Base-by-base conservation (phyloP, 768 basidiomycete species). In the Amyloporia xantha region DNA sequence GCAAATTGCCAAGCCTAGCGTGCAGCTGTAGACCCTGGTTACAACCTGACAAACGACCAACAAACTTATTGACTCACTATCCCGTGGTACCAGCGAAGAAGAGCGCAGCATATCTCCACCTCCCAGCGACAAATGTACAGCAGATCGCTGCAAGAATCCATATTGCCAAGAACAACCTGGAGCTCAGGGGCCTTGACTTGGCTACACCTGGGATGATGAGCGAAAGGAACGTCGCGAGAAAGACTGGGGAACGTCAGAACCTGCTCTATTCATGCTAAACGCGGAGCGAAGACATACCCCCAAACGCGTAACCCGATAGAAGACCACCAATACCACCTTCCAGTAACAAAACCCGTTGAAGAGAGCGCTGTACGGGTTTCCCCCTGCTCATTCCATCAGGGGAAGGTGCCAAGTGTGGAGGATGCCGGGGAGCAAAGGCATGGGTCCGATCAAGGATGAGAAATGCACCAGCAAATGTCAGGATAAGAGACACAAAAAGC, bases 381-480 rank as follows among this genome's bases (percentile, higher is more conserved):
- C 17, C 41, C 50, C 72, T 66, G 46, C 69, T 65, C 27, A 61
- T 53, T 23, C 42, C 49, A 41, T 51, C 51, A 11, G 54, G 37
- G 45, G 47, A 39, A 41, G 49, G 42, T 17, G 4, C n/a, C 11
- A 44, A 10, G n/a, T n/a, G n/a, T 7, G 51, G 45, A 50, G 26
- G 44, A 40, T 56, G 49, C 6, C 65, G 63, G 28, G 77, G 71
- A 0, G 75, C 67, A 56, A 87, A 84, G 5, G 77, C 73, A 33
- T 81, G 75, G 19, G 83, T 78, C 35, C 85, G 79, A 59, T 86
- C 83, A 42, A 87, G 73, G 15, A 76, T 84, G 19, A 86, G 68
- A 62, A 87, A 86, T 2, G 82, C 73, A n/a, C 84, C 83, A n/a
- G 81, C 69, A 58, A 84, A 81, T 5, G 76, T 77, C 30, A 82